These are phyloP conservation scores for Leccinum variicolor DNA, from an alignment of 768 basidiomycete genomes.

Conservation along the genomic window DNA sequence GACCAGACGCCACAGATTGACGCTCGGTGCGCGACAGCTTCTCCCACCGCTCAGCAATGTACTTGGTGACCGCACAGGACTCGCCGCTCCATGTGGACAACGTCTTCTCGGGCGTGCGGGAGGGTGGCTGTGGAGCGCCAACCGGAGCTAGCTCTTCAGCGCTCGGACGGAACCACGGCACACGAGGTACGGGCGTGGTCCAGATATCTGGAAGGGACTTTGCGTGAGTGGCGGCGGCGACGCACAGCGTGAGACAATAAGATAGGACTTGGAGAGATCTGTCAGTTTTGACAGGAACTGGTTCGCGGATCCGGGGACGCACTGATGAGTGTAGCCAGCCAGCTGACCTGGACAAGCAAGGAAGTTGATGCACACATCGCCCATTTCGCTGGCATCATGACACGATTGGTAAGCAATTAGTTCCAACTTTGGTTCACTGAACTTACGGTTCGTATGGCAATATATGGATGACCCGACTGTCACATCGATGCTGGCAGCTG, in stretches of 20 bases:
- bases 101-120: conserved; percentile 8
- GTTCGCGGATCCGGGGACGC: conserved; percentile 19
- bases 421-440: background rate
- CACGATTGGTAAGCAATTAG: background rate
- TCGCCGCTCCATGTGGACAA: conserved; percentile 6
- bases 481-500: conserved; percentile 48
- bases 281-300: background rate
- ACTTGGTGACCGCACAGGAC: conserved; percentile 25
- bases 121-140: conserved; percentile 1
- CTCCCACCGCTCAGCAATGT: conserved; percentile 31
- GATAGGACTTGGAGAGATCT: conserved; percentile 40
- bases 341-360: conserved; percentile 45
- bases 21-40: conserved; percentile 24
- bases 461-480: conserved; percentile 40
- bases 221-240: conserved; percentile 45
- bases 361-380: conserved; percentile 45
- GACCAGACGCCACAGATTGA: conserved; percentile 14
- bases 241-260: conserved; percentile 55
- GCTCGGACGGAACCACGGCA: conserved; percentile 55
- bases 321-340: conserved; percentile 49
- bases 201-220: conserved; percentile 46
- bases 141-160: background rate
- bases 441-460: conserved; percentile 37
- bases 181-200: conserved; percentile 45
- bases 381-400: conserved; percentile 34